Percentiles rank a stretch among this genome's conserved stretches.
Conservation (phyloP, 768 basidiomycete species). For the Amanita subjunquillea region DNA sequence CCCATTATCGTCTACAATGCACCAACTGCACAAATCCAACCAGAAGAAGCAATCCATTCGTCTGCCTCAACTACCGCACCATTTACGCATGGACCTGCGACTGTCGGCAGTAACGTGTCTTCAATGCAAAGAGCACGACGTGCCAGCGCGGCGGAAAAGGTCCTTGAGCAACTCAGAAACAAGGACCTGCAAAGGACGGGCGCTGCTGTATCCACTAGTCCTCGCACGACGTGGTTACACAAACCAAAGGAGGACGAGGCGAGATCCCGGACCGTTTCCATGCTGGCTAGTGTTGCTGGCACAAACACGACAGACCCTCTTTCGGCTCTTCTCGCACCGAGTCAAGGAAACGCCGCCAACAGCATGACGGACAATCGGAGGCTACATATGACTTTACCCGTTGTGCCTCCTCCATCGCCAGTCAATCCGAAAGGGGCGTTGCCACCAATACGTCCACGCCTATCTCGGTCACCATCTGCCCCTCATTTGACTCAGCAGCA, state of each 20-base stretch:
- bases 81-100: conserved; percentile 9
- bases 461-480: conserved; percentile 49
- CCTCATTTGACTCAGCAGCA: conserved; percentile 24
- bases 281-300: conserved; percentile 6
- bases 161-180: conserved; percentile 53
- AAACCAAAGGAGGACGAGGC: conserved; percentile 24
- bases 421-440: conserved; percentile 23
- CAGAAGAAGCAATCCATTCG: not conserved
- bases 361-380: conserved; percentile 14
- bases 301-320: not conserved
- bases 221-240: conserved; percentile 35
- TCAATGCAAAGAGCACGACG: conserved; percentile 34
- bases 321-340: not conserved
- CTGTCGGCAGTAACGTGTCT: conserved; percentile 16
- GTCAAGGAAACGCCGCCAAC: conserved; percentile 17
- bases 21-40: conserved; percentile 5
- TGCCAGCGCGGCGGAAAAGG: conserved; percentile 58
- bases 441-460: conserved; percentile 33
- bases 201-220: conserved; percentile 19
- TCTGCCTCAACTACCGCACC: not conserved
- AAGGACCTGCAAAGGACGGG: conserved; percentile 42
- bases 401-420: conserved; percentile 30
- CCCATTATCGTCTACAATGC: conserved; percentile 15
- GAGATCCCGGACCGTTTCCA: conserved; percentile 8
- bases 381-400: conserved; percentile 27